These are phyloP conservation scores for Phytophthora quininea DNA, from an alignment of 352 stramenopile genomes.

Conservation along the genomic window DNA sequence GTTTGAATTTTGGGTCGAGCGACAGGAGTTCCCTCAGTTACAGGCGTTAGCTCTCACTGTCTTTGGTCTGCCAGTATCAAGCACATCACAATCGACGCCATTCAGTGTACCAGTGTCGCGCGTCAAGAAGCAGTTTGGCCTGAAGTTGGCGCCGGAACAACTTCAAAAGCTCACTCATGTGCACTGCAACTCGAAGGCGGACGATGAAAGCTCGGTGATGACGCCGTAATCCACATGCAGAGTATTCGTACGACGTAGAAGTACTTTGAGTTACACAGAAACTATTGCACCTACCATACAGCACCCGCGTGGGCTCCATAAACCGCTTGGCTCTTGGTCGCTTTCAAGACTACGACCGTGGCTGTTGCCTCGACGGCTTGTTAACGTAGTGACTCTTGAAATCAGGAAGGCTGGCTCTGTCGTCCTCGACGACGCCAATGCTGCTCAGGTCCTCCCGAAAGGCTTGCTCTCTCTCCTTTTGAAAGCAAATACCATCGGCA, in stretches of 20 bases:
- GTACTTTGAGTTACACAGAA: too few species aligned
- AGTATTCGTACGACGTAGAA: too few species aligned
- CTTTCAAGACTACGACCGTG: background rate
- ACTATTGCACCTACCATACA: background rate
- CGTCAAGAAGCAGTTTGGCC: conserved; percentile 53
- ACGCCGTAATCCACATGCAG: too few species aligned
- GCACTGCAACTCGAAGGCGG: conserved; percentile 55
- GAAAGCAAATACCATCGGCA: conserved; percentile 27
- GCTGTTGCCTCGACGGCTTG: background rate
- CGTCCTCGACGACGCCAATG: conserved; percentile 1
- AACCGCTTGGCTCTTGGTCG: background rate
- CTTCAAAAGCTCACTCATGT: conserved; percentile 67
- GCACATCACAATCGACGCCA: conserved; percentile 29
- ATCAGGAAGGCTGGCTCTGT: conserved; percentile 8
- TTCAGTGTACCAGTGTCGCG: conserved; percentile 29
- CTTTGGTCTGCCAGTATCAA: conserved; percentile 61
- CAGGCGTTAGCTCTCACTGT: conserved; percentile 63
- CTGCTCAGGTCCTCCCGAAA: conserved; percentile 22
- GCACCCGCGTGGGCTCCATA: background rate
- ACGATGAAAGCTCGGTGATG: too few species aligned
- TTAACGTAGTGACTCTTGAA: conserved; percentile 27
- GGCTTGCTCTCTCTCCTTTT: conserved; percentile 26
- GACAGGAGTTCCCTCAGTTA: conserved; percentile 60
- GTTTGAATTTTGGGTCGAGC: conserved; percentile 68
- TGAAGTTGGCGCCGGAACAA: conserved; percentile 44